Conservation (phyloP, 169 alveolate species). For the Eimeria necatrix region DNA sequence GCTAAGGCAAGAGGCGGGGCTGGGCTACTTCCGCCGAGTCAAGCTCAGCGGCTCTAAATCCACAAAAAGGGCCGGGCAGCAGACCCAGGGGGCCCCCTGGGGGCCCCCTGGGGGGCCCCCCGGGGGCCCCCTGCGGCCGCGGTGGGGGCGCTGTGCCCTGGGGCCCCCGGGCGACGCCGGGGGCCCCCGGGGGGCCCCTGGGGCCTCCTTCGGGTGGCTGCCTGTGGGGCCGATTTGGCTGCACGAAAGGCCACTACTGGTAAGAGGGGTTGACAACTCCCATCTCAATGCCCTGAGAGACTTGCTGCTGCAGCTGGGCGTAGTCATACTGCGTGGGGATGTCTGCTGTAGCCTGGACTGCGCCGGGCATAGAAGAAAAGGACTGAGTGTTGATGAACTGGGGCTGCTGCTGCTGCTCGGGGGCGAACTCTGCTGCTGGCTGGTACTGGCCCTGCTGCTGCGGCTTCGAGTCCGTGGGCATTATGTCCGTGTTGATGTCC, state of each 20-base stretch:
- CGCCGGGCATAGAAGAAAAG: slow-evolving; percentile 11
- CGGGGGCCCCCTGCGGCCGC: no score
- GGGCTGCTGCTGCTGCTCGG: slow-evolving; percentile 15
- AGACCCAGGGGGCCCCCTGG: no score
- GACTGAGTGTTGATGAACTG: slow-evolving; percentile 48
- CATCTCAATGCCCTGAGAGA: slow-evolving; percentile 84
- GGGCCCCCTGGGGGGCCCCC: no score
- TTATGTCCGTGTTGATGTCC: slow-evolving; percentile 86
- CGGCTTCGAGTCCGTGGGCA: slow-evolving; percentile 65
- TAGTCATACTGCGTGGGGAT: slow-evolving; percentile 86
- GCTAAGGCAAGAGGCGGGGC: no score
- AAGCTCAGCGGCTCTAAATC: slow-evolving; percentile 50
- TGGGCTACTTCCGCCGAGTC: not conserved
- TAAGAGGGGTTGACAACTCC: slow-evolving; percentile 84
- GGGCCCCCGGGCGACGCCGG: no score
- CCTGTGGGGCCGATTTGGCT: no score
- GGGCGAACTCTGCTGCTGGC: not conserved
- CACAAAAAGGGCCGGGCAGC: not conserved
- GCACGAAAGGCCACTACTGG: slow-evolving; percentile 34
- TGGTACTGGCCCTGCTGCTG: slow-evolving; percentile 14
- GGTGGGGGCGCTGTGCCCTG: no score
- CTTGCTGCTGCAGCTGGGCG: slow-evolving; percentile 86
- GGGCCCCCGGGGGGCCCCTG: no score
- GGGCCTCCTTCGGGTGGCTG: no score
- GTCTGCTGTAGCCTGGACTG: slow-evolving; percentile 50